phyloP scores from a whole-genome alignment of 805 yeast genomes.

The Starmerella riodocensis region DNA sequence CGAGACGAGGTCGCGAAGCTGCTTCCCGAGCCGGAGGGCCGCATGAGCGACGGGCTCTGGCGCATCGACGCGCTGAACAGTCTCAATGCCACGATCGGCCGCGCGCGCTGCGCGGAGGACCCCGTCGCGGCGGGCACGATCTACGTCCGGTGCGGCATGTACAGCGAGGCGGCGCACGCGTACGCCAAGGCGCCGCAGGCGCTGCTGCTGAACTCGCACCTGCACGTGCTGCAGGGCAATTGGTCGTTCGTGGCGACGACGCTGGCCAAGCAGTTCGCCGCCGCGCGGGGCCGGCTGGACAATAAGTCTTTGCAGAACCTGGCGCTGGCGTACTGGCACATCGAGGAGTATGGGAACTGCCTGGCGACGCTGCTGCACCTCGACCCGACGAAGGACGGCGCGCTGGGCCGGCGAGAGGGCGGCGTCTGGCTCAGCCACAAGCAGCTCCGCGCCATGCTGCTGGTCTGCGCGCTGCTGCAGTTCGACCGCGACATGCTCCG shows the following conservation, averaged over 20 bases:
- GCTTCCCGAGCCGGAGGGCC: background rate
- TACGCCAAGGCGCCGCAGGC: background rate
- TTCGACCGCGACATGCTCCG: slow-evolving; percentile 6
- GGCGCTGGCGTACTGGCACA: slow-evolving; percentile 13
- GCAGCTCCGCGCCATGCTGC: slow-evolving; percentile 8
- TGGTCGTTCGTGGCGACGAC: slow-evolving; percentile 9
- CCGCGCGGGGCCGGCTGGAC: background rate
- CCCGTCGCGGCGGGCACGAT: slow-evolving; percentile 4
- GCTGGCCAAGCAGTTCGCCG: background rate
- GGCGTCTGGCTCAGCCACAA: slow-evolving; percentile 9
- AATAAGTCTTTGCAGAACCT: slow-evolving; percentile 3
- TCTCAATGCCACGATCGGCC: slow-evolving; percentile 3
- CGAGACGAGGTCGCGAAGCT: slow-evolving; percentile 2
- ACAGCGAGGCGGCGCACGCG: slow-evolving; percentile 10
- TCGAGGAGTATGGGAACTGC: slow-evolving; percentile 9
- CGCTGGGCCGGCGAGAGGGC: background rate
- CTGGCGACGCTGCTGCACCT: slow-evolving; percentile 9
- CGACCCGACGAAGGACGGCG: background rate
- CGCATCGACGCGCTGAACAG: background rate
- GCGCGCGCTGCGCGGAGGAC: slow-evolving; percentile 1
- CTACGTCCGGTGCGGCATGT: slow-evolving; percentile 7
- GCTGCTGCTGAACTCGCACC: slow-evolving; percentile 7
- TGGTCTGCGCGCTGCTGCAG: slow-evolving; percentile 6
- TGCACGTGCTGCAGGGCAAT: slow-evolving; percentile 8
- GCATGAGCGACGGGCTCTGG: background rate